phyloP scores from a whole-genome alignment of 805 yeast genomes.

The Sungouiozyma intestinalis region DNA sequence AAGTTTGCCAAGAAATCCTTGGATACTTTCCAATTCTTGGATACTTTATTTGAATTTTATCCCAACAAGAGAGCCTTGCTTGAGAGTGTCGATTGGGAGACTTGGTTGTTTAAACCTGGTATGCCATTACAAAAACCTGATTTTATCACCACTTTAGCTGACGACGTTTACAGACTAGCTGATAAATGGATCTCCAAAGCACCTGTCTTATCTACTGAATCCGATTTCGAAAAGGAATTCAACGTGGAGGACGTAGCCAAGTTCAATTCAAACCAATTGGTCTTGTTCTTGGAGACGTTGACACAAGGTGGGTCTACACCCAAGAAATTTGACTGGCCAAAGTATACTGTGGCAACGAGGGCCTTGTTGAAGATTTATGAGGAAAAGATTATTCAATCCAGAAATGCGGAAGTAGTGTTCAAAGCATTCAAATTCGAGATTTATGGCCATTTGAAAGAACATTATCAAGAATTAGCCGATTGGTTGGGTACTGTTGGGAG shows the following conservation, averaged over 20 bases:
- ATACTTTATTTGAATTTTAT: slow-evolving; percentile 60
- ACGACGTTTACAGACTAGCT: slow-evolving; percentile 57
- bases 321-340: slow-evolving; percentile 27
- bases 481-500: slow-evolving; percentile 91
- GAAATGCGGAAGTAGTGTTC: slow-evolving; percentile 73
- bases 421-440: slow-evolving; percentile 67
- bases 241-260: slow-evolving; percentile 38
- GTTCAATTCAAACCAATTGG: slow-evolving; percentile 67
- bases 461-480: slow-evolving; percentile 48
- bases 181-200: slow-evolving; percentile 48
- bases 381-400: slow-evolving; percentile 38
- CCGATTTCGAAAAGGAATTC: slow-evolving; percentile 30
- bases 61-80: slow-evolving; percentile 38
- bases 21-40: slow-evolving; percentile 74
- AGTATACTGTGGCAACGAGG: slow-evolving; percentile 27
- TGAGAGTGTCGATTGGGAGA: slow-evolving; percentile 71
- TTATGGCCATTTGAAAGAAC: slow-evolving; percentile 36
- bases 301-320: slow-evolving; percentile 31
- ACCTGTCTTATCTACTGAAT: slow-evolving; percentile 5
- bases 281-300: slow-evolving; percentile 66
- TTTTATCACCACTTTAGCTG: slow-evolving; percentile 71
- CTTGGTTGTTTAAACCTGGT: slow-evolving; percentile 76
- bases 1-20: slow-evolving; percentile 60
- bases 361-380: slow-evolving; percentile 31
- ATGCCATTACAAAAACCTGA: slow-evolving; percentile 73